Evolutionary conservation across 495 filamentous ascomycete genomes (phyloP), one percentile per base, ranked within the genome.

Genomic region (Bombardia bombarda): DNA sequence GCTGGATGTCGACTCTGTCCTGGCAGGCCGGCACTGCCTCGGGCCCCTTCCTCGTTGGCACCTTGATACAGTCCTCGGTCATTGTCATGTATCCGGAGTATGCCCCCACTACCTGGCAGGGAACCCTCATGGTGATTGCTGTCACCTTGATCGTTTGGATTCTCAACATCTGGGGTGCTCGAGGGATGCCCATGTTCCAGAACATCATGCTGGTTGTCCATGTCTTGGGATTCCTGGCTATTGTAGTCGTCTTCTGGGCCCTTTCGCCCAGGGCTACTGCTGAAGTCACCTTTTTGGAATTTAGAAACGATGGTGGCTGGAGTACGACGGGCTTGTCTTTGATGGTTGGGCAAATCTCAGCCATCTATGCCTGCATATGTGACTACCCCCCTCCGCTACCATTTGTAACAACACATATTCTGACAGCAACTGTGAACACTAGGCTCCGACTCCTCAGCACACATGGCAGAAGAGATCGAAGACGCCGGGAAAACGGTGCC

Each of bases 141-240:
- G 67, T 75, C 24, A 65, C 73, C 0, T 43, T 63, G 4, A 68
- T 82, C 34, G 65, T 65, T 10, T 69, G 78, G 18, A 24, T 77
- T 8, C 75, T 82, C 59, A 85, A 84, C 55, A 75, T 72, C 2
- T 68, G 72, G 30, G 46, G 77, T 0, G 69, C 72, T 1, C 69
- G 68, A 26, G 55, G 62, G 9, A 62, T 83, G 31, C 78, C 81
- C 2, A 58, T 74, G 32, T 61, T 84, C 22, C 78, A 85, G 52
- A 71, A 66, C 5, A 42, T 79, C 16, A 72, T 82, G 37, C 56
- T 84, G 24, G 67, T 82, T 17, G 58, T 83, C 25, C 82, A 85
- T 58, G 56, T 83, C 22, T 56, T 77, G 14, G 78, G 77, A 1
- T 72, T 86, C 38, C 79, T 86, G 48, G 78, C 69, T 10, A 70